Conservation (phyloP, 2,329 filamentous ascomycete genomes). For the Huntiella savannae region DNA sequence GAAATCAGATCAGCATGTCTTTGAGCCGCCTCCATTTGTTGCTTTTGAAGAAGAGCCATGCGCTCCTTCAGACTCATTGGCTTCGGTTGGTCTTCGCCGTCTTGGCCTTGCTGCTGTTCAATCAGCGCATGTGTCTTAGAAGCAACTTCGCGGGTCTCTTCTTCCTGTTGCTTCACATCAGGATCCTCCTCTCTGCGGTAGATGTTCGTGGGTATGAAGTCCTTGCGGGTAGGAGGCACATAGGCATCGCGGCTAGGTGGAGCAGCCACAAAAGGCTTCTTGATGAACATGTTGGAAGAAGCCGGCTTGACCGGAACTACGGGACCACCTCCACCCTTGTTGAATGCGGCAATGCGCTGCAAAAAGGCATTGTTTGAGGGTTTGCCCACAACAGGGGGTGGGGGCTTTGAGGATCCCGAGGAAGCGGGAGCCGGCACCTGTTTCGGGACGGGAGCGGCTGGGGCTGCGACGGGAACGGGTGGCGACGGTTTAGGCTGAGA, state of each 20-base stretch:
- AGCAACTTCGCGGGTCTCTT: constrained; percentile 45
- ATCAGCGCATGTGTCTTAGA: constrained; percentile 46
- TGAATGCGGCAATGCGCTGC: constrained; percentile 94
- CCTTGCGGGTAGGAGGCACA: constrained; percentile 50
- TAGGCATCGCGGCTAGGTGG: constrained; percentile 86
- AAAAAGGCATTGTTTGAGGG: constrained; percentile 62
- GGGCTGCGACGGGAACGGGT: constrained; percentile 18
- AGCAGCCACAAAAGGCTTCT: constrained; percentile 90
- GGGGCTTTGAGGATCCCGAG: constrained; percentile 17
- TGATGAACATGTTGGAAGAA: constrained; percentile 58
- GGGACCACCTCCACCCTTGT: constrained; percentile 69
- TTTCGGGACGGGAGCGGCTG: constrained; percentile 21
- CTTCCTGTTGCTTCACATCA: constrained; percentile 44
- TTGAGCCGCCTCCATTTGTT: constrained; percentile 76
- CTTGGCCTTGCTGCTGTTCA: constrained; percentile 29
- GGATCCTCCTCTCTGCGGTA: constrained; percentile 83
- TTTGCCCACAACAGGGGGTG: constrained; percentile 52
- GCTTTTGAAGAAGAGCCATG: constrained; percentile 82
- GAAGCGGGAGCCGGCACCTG: constrained; percentile 27
- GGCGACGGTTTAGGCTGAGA: constrained; percentile 16
- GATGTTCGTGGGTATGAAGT: constrained; percentile 51
- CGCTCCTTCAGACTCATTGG: constrained; percentile 86
- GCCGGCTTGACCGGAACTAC: constrained; percentile 79
- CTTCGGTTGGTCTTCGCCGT: constrained; percentile 66
- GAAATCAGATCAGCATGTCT: constrained; percentile 58